Evolutionary conservation across 169 alveolate species (phyloP), one percentile per base, ranked within the genome.

Genomic region (Cryptosporidium sp.): DNA sequence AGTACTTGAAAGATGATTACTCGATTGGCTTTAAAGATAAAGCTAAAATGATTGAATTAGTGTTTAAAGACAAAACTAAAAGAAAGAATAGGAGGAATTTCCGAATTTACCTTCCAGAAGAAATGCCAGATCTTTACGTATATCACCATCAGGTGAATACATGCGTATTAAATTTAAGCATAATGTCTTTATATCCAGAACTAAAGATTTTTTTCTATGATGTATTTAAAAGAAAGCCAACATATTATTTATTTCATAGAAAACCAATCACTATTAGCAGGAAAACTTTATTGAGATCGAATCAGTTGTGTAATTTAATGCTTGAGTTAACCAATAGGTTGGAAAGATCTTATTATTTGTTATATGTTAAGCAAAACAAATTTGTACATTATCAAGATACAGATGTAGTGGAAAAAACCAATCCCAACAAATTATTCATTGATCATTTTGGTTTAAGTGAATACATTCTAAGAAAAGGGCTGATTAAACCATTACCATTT

Each of bases 61-160:
- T 26, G 8, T 71, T n/a, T 9, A 71, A 31, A 71, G 26, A 21
- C 23, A 29, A 35, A 8, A n/a, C 4, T 58, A 80, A 50, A 33
- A 74, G 16, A 58, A 21, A 65, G 5, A 48, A 43, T 8, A 80
- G 33, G 18, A 80, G 37, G 21, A 80, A 41, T 61, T 67, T 80
- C 55, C 35, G 35, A 51, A 80, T 62, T 61, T 65, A 80, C 50
- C 48, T 80, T 31, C 89, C 89, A 23, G 70, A 62, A 29, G 89
- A 80, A 45, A 80, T 80, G 89, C 89, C 89, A n/a, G 75, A 80
- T 41, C n/a, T 80, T 29, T 80, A 80, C 45, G 35, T 80, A 16
- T 80, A 80, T 31, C 89, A 80, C 33, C 71, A 45, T 16, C 67
- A 48, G 26, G 67, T 62, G 4, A 50, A 61, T 18, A 62, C 89